Percentiles rank a stretch among this genome's conserved stretches.
Conservation (phyloP, 2,329 filamentous ascomycete genomes). For the Metarhizium rileyi region DNA sequence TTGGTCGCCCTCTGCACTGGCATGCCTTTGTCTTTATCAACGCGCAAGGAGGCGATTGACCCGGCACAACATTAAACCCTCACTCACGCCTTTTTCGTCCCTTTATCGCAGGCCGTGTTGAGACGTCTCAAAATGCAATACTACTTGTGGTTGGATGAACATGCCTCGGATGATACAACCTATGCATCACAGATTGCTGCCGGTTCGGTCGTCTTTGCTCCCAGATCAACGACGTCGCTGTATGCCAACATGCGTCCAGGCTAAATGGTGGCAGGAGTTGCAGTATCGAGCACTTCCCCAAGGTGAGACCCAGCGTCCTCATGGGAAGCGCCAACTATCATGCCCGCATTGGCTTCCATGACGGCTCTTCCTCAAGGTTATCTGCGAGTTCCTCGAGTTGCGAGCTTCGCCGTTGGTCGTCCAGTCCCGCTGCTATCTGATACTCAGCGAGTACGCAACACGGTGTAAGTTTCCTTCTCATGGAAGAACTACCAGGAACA, state of each 20-base stretch:
- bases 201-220: neutral
- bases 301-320: constrained; percentile 10
- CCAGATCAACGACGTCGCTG: neutral
- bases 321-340: constrained; percentile 20
- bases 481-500: constrained; percentile 17
- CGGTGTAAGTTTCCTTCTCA: constrained; percentile 20
- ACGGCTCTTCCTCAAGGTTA: constrained; percentile 18
- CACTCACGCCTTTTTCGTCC: too few relatives aligned
- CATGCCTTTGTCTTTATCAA: too few relatives aligned
- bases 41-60: too few relatives aligned
- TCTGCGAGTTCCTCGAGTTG: constrained; percentile 14
- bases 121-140: neutral
- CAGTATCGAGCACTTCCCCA: constrained; percentile 7
- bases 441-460: constrained; percentile 22
- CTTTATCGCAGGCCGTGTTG: neutral
- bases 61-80: too few relatives aligned
- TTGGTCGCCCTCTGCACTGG: too few relatives aligned
- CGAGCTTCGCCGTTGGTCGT: constrained; percentile 8
- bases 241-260: neutral
- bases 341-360: constrained; percentile 18
- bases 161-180: neutral
- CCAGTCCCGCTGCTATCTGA: constrained; percentile 14
- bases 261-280: constrained; percentile 2
- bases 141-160: neutral
- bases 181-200: neutral